phyloP scores from a whole-genome alignment of 208 protist species.

The Trypanosoma brucei region DNA sequence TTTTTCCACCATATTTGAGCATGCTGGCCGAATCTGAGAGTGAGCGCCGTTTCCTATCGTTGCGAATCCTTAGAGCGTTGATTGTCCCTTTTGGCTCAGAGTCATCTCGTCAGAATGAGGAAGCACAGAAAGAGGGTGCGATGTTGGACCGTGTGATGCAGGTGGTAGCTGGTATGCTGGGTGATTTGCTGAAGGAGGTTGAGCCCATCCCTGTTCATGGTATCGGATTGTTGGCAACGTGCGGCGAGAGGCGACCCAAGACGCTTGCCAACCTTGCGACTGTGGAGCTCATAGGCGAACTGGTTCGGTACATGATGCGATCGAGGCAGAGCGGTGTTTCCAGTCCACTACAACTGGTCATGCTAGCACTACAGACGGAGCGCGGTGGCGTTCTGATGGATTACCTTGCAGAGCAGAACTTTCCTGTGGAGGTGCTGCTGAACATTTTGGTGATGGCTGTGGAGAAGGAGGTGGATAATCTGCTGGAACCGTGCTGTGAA shows the following conservation, averaged over 20 bases:
- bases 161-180: slow-evolving; percentile 22
- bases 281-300: slow-evolving; percentile 17
- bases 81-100: slow-evolving; percentile 34
- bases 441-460: slow-evolving; percentile 35
- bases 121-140: slow-evolving; percentile 16
- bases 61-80: slow-evolving; percentile 71
- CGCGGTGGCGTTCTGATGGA: slow-evolving; percentile 24
- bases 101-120: slow-evolving; percentile 4
- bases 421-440: slow-evolving; percentile 41
- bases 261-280: slow-evolving; percentile 33
- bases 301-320: slow-evolving; percentile 28
- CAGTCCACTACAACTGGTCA: slow-evolving; percentile 20
- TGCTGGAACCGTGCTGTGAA: slow-evolving; percentile 31
- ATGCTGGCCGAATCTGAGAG: slow-evolving; percentile 51
- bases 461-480: slow-evolving; percentile 23
- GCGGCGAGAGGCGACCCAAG: slow-evolving; percentile 46
- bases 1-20: slow-evolving; percentile 54
- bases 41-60: slow-evolving; percentile 54
- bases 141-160: slow-evolving; percentile 32
- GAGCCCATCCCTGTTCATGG: slow-evolving; percentile 82
- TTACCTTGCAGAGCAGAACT: slow-evolving; percentile 33
- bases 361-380: slow-evolving; percentile 21
- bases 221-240: slow-evolving; percentile 73
- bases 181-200: slow-evolving; percentile 57
- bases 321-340: slow-evolving; percentile 20